Evolutionary conservation across 148 eudicot species (phyloP).

Genomic region (Rhododendron ovatum): DNA sequence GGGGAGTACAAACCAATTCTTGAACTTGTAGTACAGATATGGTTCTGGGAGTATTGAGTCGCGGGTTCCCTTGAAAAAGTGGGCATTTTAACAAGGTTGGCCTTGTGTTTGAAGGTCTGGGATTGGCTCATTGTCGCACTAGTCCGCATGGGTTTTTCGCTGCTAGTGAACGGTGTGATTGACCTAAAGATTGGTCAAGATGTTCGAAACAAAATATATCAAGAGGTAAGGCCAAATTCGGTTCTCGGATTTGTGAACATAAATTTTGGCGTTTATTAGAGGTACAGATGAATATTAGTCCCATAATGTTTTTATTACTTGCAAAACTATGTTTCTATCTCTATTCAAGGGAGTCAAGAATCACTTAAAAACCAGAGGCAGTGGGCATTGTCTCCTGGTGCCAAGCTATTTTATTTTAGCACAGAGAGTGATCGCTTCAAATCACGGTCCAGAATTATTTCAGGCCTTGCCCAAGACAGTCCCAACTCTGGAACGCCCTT

Average conservation of each 20-base stretch:
- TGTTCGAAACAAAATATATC: background rate
- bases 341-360: slow-evolving; percentile 2
- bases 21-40: no score
- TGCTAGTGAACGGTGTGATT: background rate
- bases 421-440: background rate
- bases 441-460: slow-evolving; percentile 8
- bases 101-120: background rate
- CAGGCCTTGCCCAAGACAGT: slow-evolving; percentile 13
- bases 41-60: background rate
- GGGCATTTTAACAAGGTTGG: background rate
- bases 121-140: no score
- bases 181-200: background rate
- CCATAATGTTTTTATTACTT: no score
- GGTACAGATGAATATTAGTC: no score
- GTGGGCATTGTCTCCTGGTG: background rate
- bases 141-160: no score
- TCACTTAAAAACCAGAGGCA: background rate
- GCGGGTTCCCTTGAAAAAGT: no score
- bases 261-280: background rate
- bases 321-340: background rate
- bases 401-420: background rate
- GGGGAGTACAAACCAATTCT: background rate
- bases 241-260: background rate
- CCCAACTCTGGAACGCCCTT: background rate
- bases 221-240: background rate